phyloP scores from a whole-genome alignment of 2,329 filamentous ascomycete genomes.

The Aspergillus aculeatinus region DNA sequence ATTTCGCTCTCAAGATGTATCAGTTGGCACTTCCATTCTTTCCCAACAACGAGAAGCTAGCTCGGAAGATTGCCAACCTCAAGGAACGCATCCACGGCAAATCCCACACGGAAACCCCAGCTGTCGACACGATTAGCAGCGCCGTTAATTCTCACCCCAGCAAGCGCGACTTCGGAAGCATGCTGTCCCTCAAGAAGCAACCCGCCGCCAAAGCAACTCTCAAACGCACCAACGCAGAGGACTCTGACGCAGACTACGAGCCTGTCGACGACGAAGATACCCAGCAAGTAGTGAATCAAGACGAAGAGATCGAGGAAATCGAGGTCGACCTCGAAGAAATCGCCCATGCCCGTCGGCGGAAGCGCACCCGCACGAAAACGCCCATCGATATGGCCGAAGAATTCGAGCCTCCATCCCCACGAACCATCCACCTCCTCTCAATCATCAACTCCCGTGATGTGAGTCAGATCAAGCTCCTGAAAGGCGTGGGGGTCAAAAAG shows the following conservation, averaged over 20 bases:
- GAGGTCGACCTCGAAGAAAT: conserved; percentile 31
- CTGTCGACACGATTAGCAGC: conserved; percentile 15
- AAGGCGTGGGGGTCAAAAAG: conserved; percentile 49
- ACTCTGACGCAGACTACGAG: conserved; percentile 35
- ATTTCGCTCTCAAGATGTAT: conserved; percentile 79
- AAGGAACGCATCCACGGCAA: conserved; percentile 50
- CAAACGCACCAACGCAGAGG: conserved; percentile 31
- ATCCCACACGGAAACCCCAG: conserved; percentile 12
- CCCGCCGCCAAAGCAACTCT: conserved; percentile 21
- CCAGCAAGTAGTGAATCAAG: conserved; percentile 3
- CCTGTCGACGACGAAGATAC: background rate
- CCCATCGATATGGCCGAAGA: conserved; percentile 22
- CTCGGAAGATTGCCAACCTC: conserved; percentile 54
- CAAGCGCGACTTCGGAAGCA: conserved; percentile 31
- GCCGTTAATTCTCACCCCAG: conserved; percentile 13
- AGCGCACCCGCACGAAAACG: conserved; percentile 28
- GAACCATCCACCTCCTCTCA: conserved; percentile 45
- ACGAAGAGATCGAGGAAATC: conserved; percentile 24
- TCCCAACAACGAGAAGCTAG: conserved; percentile 76
- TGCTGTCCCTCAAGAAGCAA: conserved; percentile 35
- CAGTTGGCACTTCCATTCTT: conserved; percentile 82
- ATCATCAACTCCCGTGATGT: conserved; percentile 49
- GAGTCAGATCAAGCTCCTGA: conserved; percentile 47
- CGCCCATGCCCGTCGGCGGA: conserved; percentile 26
- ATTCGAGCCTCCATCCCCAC: conserved; percentile 34